Percentiles rank a stretch among this genome's conserved stretches.
Conservation (phyloP, 2,329 filamentous ascomycete genomes). For the Exophiala alcalophila region DNA sequence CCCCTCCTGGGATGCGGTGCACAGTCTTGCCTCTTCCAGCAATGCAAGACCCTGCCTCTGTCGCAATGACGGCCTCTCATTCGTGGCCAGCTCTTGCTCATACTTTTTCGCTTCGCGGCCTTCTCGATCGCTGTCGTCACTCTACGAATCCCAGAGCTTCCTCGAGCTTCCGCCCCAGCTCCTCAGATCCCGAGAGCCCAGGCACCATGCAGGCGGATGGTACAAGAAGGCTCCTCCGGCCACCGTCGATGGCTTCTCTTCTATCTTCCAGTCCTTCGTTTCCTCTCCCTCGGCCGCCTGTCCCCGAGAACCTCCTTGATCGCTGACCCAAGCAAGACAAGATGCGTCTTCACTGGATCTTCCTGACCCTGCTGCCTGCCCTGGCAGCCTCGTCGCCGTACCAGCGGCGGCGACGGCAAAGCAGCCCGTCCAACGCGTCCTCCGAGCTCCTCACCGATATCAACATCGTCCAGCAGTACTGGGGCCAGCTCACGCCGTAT, state of each 20-base stretch:
- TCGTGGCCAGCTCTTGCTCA: no score
- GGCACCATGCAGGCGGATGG: conserved; percentile 1
- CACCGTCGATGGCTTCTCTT: conserved; percentile 6
- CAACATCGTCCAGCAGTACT: conserved; percentile 39
- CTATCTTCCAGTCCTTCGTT: no score
- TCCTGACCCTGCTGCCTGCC: conserved; percentile 10
- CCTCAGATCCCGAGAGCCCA: no score
- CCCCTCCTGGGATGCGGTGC: no score
- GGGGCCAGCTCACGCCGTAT: conserved; percentile 51
- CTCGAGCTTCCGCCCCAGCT: no score
- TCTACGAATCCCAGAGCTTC: conserved; percentile 1
- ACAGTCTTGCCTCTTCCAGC: no score
- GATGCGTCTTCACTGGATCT: conserved; percentile 8
- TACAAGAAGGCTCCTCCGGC: conserved; percentile 3
- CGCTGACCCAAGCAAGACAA: background rate
- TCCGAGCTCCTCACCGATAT: conserved; percentile 34
- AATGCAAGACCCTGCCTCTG: no score
- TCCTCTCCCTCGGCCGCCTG: background rate
- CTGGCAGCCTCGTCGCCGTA: conserved; percentile 13
- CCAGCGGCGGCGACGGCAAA: conserved; percentile 14
- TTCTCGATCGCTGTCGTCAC: conserved; percentile 1
- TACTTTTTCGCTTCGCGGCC: conserved; percentile 1
- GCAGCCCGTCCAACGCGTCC: conserved; percentile 8
- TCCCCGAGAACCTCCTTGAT: background rate
- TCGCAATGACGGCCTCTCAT: no score